Evolutionary conservation across 805 yeast species (phyloP), one percentile per base, ranked within the genome.

Genomic region (Cyberlindnera xylosilytica): DNA sequence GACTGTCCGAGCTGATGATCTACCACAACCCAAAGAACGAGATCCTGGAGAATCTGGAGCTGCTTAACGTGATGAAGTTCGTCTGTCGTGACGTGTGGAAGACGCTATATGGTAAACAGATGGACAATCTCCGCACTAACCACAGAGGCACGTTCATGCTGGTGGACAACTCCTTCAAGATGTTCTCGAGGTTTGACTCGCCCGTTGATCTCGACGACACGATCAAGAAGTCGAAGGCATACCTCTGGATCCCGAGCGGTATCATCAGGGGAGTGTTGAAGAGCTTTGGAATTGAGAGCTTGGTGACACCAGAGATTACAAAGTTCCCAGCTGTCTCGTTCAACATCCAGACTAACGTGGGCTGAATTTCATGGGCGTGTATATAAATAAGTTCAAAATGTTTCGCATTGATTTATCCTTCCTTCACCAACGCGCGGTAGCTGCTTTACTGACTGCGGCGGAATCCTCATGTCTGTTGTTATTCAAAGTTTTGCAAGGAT

Each of bases 11-110:
- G 49, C 49, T 76, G 12, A 50, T 68, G 23, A 63, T 66, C 6
- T 68, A 75, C 46, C 65, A 73, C 35, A 72, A 76, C 34, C 76
- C 76, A 34, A 66, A 74, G 13, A 65, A 73, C 42, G 61, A 78
- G 50, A 69, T 69, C 24, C 61, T 62, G 39, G 63, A 63, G 50
- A 77, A 60, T 62, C 81, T 57, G 70, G 90, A 86, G 47, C 72
- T 85, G 11, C 64, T 91, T 29, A 90, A 87, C 50, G 75, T 91
- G 30, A 87, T 93, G 87, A 91, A 91, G 64, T 89, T 87, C 60
- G 77, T 93, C 5, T 90, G 98, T 60, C 75, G 95, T 35, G 97
- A 90, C 52, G 83, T 90, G 22, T 93, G 98, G 98, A 80, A 77
- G 53, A 65, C 74, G 40, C 59, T 91, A 22, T 88, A 79, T 64